Evolutionary conservation across 2,329 filamentous ascomycete genomes (phyloP), one percentile per base, ranked within the genome.

Genomic region (Fusarium graminum): DNA sequence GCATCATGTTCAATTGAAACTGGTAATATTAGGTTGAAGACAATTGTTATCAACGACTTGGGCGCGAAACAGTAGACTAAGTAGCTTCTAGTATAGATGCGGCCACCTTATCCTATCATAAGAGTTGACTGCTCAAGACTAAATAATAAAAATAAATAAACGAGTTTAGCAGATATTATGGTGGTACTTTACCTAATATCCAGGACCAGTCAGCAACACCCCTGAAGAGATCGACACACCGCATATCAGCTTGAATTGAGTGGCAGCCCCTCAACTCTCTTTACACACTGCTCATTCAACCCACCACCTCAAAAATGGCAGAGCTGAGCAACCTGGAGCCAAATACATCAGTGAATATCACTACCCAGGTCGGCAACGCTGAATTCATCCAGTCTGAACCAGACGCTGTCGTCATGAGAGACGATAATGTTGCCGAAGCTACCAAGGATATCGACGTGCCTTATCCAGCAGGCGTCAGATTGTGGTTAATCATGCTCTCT

Each of bases 401-500:
- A 3, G n/a, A 38, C 2, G 4, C 7, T 3, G 4, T 7, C 6
- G 3, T 3, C 0, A 16, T 25, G 1, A n/a, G 28, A 2, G 14
- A 10, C n/a, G 1, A 26, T 17, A 7, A 17, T 19, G 14, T 4
- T 1, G 1, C 19, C 5, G n/a, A 3, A 10, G 8, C 17, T 14
- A 3, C 11, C 1, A 16, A 28, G 4, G 25, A 14, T 1, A 2
- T 25, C 0, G 47, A 25, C 0, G n/a, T 1, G 9, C 19, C 28
- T 2, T 67, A 61, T 22, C 63, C 65, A 17, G n/a, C 28, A 1
- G 65, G 54, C 0, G 2, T 52, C 3, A 49, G 34, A 1, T 16
- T 67, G 7, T 64, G 63, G 51, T 11, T 67, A 1, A 52, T 47
- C 4, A 61, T 67, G 22, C 17, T 67, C 6, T 60, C 50, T 0